These are phyloP conservation scores for Zygosaccharomyces kombuchaensis DNA, from an alignment of 805 yeast species.

Conservation along the genomic window DNA sequence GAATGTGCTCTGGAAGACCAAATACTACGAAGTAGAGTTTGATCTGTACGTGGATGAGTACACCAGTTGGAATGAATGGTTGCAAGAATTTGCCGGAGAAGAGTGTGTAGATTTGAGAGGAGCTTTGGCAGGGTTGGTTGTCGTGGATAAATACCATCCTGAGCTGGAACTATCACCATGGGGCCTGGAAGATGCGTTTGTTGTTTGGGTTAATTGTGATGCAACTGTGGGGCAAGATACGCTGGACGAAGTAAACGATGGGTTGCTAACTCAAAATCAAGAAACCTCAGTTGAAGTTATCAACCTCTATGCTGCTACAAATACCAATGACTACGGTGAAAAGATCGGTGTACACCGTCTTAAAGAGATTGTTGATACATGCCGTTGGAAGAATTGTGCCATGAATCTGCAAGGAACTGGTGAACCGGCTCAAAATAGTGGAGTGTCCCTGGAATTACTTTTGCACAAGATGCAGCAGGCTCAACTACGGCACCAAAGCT, in stretches of 20 bases:
- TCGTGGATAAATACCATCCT: conserved; percentile 27
- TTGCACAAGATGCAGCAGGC: conserved; percentile 20
- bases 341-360: conserved; percentile 41
- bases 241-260: conserved; percentile 38
- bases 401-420: not conserved
- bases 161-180: not conserved
- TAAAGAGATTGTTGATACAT: conserved; percentile 44
- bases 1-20: conserved; percentile 27
- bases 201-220: conserved; percentile 16
- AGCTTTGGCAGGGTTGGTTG: conserved; percentile 43
- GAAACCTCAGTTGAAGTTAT: conserved; percentile 40
- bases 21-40: conserved; percentile 31
- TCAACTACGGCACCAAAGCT: conserved; percentile 14
- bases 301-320: conserved; percentile 24
- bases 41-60: conserved; percentile 33
- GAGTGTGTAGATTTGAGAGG: conserved; percentile 42
- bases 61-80: conserved; percentile 34
- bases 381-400: conserved; percentile 41
- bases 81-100: conserved; percentile 34
- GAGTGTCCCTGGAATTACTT: conserved; percentile 8
- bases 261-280: not conserved
- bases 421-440: not conserved
- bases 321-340: conserved; percentile 42
- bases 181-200: conserved; percentile 34
- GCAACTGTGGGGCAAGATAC: conserved; percentile 19